phyloP scores from a whole-genome alignment of 2,329 filamentous ascomycete species.

The Stemphylium lycopersici region DNA sequence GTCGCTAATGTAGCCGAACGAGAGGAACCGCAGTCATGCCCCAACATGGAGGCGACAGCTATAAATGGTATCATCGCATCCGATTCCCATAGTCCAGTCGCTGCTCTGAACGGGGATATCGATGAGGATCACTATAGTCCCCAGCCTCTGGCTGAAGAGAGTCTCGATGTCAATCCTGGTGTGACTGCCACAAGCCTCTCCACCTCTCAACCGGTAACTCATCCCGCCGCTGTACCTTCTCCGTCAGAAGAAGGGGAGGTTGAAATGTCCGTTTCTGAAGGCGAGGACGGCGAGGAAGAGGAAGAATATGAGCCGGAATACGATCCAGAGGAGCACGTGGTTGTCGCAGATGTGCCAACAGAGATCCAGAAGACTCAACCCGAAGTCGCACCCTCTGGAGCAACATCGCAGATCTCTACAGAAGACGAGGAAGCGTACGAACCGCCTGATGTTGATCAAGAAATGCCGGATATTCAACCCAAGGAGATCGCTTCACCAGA shows the following conservation, averaged over 20 bases:
- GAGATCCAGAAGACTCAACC: conserved; percentile 10
- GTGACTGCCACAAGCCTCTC: conserved; percentile 6
- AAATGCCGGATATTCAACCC: conserved; percentile 16
- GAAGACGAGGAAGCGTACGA: conserved; percentile 41
- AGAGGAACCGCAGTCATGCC: background rate
- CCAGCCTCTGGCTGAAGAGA: conserved; percentile 20
- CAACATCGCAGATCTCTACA: conserved; percentile 21
- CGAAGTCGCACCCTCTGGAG: conserved; percentile 10
- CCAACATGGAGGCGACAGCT: background rate
- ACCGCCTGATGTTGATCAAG: conserved; percentile 38
- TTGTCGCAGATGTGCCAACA: conserved; percentile 2
- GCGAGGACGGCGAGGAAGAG: conserved; percentile 34
- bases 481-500: background rate
- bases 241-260: conserved; percentile 43
- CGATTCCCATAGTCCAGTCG: conserved; percentile 18
- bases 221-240: conserved; percentile 14
- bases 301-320: conserved; percentile 31
- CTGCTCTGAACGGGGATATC: conserved; percentile 36
- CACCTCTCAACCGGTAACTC: background rate
- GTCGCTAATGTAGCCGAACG: background rate
- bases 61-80: background rate
- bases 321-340: conserved; percentile 35
- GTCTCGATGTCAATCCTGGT: background rate
- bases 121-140: conserved; percentile 45
- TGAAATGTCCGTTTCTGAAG: conserved; percentile 43